Evolutionary conservation across 768 basidiomycete genomes (phyloP).

Genomic region (Rhodosporidiobolus odoratus): DNA sequence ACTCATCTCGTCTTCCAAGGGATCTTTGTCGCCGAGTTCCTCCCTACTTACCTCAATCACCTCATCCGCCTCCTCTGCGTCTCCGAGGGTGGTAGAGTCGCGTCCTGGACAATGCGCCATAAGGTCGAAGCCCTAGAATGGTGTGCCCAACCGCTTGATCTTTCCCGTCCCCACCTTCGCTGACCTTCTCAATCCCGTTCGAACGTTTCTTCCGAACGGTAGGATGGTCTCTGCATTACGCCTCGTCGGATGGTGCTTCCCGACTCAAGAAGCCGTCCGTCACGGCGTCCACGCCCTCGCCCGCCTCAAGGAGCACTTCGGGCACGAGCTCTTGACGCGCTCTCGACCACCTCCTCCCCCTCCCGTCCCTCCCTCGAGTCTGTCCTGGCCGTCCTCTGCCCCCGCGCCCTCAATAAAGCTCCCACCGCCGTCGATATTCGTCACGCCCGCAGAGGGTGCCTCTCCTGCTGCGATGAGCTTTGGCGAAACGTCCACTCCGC

Average conservation of each 20-base stretch:
- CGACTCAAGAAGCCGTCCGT: too few relatives aligned
- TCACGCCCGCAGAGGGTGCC: too few relatives aligned
- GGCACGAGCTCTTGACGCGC: neutral
- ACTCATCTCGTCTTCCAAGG: neutral
- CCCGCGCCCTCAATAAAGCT: too few relatives aligned
- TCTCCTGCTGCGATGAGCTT: too few relatives aligned
- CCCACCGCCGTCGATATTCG: too few relatives aligned
- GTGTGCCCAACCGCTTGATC: neutral
- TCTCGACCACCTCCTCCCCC: too few relatives aligned
- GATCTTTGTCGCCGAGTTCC: neutral
- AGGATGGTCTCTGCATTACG: neutral
- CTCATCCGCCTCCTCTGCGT: neutral
- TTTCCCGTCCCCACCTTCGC: neutral
- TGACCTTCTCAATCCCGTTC: neutral
- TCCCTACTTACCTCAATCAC: neutral
- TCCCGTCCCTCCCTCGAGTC: too few relatives aligned
- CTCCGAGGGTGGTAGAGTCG: neutral
- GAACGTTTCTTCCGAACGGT: too few relatives aligned
- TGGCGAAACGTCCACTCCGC: too few relatives aligned
- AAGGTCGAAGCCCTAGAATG: neutral
- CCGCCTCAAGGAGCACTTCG: neutral
- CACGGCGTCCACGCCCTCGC: too few relatives aligned
- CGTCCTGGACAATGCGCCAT: neutral
- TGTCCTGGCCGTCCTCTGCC: too few relatives aligned
- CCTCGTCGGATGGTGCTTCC: neutral